phyloP scores from a whole-genome alignment of 2,329 filamentous ascomycete genomes.

The Lomentospora prolificans region DNA sequence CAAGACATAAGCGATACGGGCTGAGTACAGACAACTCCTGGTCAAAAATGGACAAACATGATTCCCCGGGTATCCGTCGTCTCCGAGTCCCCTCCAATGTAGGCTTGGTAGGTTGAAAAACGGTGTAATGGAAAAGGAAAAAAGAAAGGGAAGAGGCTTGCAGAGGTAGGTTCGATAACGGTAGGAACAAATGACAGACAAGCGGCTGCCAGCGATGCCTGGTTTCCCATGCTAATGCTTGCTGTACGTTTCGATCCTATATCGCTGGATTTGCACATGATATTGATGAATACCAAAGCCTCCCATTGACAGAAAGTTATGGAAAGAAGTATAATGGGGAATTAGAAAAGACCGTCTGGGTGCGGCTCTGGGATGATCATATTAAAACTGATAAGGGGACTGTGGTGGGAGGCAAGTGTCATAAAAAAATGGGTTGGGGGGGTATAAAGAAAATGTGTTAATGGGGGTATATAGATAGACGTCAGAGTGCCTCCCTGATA shows the following conservation, averaged over 20 bases:
- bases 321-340: neutral
- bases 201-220: too few relatives aligned
- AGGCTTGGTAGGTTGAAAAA: constrained; percentile 8
- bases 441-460: neutral
- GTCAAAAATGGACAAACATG: constrained; percentile 9
- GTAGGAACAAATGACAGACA: too few relatives aligned
- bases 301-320: neutral
- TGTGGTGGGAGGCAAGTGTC: neutral
- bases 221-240: neutral
- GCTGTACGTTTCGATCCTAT: neutral
- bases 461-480: neutral
- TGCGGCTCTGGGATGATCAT: neutral
- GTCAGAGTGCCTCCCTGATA: neutral
- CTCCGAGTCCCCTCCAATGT: constrained; percentile 10
- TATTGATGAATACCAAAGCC: neutral
- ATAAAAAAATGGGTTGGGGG: neutral
- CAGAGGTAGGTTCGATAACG: neutral
- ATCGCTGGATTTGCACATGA: too few relatives aligned
- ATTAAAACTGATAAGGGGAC: neutral
- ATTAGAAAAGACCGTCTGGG: neutral
- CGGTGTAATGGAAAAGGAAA: constrained; percentile 4
- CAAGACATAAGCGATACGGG: neutral
- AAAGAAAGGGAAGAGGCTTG: constrained; percentile 2
- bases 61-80: constrained; percentile 10
- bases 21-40: neutral